A percentile compares a stretch with the other conserved stretches of the same genome.
phyloP scores from a whole-genome alignment of 2,329 filamentous ascomycete genomes.

The Curvularia hawaiiensis region DNA sequence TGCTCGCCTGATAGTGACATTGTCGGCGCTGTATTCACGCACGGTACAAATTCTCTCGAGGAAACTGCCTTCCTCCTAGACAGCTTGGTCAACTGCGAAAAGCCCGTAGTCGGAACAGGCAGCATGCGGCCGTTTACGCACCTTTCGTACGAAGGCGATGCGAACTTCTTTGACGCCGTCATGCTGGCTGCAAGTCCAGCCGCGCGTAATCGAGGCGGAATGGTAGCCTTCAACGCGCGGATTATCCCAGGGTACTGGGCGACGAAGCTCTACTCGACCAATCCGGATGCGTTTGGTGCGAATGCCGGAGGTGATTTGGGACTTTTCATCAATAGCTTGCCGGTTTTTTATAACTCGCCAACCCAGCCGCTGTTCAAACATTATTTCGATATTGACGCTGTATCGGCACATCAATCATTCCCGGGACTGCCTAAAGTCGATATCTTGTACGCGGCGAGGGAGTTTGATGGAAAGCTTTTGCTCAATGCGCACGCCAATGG shows the following conservation, averaged over 20 bases:
- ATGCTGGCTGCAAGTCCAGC: conserved; percentile 31
- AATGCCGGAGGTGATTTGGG: conserved; percentile 33
- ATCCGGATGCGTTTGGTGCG: conserved; percentile 34
- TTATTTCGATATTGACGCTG: conserved; percentile 23
- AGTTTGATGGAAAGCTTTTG: conserved; percentile 34
- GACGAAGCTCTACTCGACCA: conserved; percentile 34
- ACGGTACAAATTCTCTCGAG: conserved; percentile 39
- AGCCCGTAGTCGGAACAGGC: conserved; percentile 33
- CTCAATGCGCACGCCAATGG: conserved; percentile 32
- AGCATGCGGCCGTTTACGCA: conserved; percentile 37
- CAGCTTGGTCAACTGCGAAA: conserved; percentile 33
- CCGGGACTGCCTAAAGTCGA: conserved; percentile 36
- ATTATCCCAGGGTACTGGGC: conserved; percentile 37
- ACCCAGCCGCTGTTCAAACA: conserved; percentile 30
- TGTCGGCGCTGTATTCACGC: conserved; percentile 34
- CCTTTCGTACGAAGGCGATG: conserved; percentile 32
- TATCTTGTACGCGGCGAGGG: conserved; percentile 37
- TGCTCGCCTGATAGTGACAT: conserved; percentile 38
- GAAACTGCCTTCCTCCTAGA: conserved; percentile 39
- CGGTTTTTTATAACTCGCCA: conserved; percentile 33
- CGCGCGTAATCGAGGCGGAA: conserved; percentile 27
- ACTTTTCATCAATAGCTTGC: conserved; percentile 34
- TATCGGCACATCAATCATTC: conserved; percentile 22
- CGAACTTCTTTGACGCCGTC: conserved; percentile 38
- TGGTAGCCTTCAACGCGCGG: conserved; percentile 37